These are phyloP conservation scores for Viola pubescens DNA, from an alignment of 441 rosid genomes.

Conservation along the genomic window DNA sequence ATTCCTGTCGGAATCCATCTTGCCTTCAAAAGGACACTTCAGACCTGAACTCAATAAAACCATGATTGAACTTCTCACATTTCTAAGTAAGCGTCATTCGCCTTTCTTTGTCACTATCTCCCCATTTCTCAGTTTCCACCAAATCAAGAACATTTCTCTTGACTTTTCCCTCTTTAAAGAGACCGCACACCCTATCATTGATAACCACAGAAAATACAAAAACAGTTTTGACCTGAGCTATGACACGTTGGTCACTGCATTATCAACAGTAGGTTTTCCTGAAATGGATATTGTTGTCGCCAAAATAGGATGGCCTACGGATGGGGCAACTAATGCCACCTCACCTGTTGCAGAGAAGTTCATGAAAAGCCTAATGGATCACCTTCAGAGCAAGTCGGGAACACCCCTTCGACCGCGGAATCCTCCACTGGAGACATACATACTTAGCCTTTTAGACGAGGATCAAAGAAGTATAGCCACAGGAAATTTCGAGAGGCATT, in stretches of 20 bases:
- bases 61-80: slow-evolving; percentile 66
- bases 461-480: slow-evolving; percentile 44
- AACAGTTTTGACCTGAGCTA: slow-evolving; percentile 74
- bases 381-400: slow-evolving; percentile 50
- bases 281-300: slow-evolving; percentile 53
- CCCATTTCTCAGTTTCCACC: slow-evolving; percentile 46
- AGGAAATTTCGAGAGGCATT: slow-evolving; percentile 78
- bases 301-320: slow-evolving; percentile 90
- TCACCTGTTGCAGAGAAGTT: slow-evolving; percentile 45
- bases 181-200: slow-evolving; percentile 40
- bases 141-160: slow-evolving; percentile 64
- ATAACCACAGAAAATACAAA: slow-evolving; percentile 47
- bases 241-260: slow-evolving; percentile 52
- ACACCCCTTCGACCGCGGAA: slow-evolving; percentile 46
- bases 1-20: slow-evolving; percentile 45
- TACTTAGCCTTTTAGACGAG: slow-evolving; percentile 70
- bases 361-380: slow-evolving; percentile 54
- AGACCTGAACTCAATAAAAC: slow-evolving; percentile 71
- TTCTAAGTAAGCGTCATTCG: slow-evolving; percentile 54
- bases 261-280: slow-evolving; percentile 51
- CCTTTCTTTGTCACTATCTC: slow-evolving; percentile 68
- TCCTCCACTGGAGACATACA: slow-evolving; percentile 55
- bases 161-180: slow-evolving; percentile 62
- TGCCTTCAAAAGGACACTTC: slow-evolving; percentile 73
- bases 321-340: slow-evolving; percentile 68